Evolutionary conservation across 2,329 filamentous ascomycete genomes (phyloP).

Genomic region (Didymella glomerata): DNA sequence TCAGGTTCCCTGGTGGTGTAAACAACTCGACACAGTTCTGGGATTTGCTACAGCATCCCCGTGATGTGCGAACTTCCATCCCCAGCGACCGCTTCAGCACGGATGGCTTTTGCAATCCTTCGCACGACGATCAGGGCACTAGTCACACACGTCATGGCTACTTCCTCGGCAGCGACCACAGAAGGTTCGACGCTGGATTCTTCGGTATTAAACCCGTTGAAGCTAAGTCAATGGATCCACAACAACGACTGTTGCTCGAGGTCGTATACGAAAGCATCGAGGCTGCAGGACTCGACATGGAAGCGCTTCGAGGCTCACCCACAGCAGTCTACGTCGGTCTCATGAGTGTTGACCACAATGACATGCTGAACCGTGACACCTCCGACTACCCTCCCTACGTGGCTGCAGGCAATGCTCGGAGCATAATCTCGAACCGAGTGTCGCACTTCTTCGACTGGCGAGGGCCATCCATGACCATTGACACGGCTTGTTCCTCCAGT

Average conservation of each 20-base stretch:
- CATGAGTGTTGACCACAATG: conserved; percentile 26
- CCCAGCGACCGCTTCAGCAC: conserved; percentile 38
- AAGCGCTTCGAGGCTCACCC: conserved; percentile 15
- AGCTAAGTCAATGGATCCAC: conserved; percentile 35
- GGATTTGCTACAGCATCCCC: conserved; percentile 36
- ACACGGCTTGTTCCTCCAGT: conserved; percentile 51
- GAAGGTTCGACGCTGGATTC: conserved; percentile 34
- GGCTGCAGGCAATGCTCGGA: conserved; percentile 31
- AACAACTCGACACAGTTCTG: conserved; percentile 43
- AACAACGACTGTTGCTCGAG: conserved; percentile 36
- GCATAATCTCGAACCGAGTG: conserved; percentile 49
- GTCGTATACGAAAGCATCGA: conserved; percentile 33
- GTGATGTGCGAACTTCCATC: conserved; percentile 9
- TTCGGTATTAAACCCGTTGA: conserved; percentile 33
- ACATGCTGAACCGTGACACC: conserved; percentile 14
- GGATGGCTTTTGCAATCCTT: conserved; percentile 36
- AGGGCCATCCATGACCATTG: conserved; percentile 50
- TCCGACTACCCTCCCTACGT: conserved; percentile 25
- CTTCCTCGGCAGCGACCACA: conserved; percentile 27
- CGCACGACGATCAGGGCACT: conserved; percentile 41
- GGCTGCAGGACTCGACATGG: conserved; percentile 19
- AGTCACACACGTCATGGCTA: conserved; percentile 38
- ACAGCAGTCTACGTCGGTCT: conserved; percentile 25
- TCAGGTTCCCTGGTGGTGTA: conserved; percentile 48
- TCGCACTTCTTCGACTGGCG: conserved; percentile 50